Conservation (phyloP, 768 basidiomycete genomes). For the Ramaria sp. region DNA sequence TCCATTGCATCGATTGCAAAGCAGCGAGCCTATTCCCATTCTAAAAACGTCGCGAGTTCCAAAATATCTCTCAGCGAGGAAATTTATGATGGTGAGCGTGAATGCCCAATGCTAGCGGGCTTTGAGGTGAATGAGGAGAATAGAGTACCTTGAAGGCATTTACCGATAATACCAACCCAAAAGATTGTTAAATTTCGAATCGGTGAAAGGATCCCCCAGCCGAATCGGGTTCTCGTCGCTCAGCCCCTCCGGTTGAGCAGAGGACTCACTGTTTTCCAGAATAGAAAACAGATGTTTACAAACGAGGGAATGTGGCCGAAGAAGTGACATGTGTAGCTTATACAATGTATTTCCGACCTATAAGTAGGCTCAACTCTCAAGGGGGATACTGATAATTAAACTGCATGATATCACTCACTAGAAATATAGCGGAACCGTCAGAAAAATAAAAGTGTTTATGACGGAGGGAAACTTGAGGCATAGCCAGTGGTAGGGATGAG, state of each 20-base stretch:
- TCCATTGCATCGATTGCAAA: neutral
- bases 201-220: neutral
- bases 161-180: neutral
- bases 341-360: neutral
- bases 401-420: neutral
- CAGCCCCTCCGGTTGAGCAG: neutral
- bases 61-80: neutral
- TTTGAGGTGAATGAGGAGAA: neutral
- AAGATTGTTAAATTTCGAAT: neutral
- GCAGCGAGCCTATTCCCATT: neutral
- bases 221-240: neutral
- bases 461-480: neutral
- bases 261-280: neutral
- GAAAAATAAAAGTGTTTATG: neutral
- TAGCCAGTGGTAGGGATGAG: too few relatives aligned
- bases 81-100: neutral
- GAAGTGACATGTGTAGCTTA: neutral
- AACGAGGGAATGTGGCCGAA: neutral
- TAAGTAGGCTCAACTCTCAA: neutral
- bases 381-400: neutral
- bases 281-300: neutral
- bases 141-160: neutral
- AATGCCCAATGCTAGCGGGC: neutral
- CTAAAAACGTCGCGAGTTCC: neutral
- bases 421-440: neutral